These are phyloP conservation scores for Tylopilus sp. DNA, from an alignment of 768 basidiomycete genomes.

Conservation along the genomic window DNA sequence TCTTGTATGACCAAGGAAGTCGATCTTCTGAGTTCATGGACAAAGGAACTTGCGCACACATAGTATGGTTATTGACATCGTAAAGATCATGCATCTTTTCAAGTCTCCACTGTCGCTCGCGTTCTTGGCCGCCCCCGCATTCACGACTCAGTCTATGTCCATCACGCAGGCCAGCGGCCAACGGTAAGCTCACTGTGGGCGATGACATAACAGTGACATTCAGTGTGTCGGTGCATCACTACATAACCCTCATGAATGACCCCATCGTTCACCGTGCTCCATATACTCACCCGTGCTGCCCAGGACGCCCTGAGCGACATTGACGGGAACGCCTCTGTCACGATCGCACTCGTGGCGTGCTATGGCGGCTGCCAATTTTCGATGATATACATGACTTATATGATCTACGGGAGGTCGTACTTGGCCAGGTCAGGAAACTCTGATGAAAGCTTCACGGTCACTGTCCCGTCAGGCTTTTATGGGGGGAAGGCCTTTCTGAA, in stretches of 20 bases:
- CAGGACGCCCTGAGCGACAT: constrained; percentile 23
- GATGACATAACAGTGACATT: constrained; percentile 12
- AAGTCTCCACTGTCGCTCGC: constrained; percentile 14
- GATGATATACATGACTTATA: constrained; percentile 22
- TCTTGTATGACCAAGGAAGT: no score
- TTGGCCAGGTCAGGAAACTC: constrained; percentile 17
- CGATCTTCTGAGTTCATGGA: no score
- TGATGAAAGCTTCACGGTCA: constrained; percentile 33
- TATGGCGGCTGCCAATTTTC: constrained; percentile 20
- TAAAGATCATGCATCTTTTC: constrained; percentile 15
- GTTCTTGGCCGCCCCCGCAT: constrained; percentile 6
- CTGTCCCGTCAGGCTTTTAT: constrained; percentile 22
- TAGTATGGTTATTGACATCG: background rate
- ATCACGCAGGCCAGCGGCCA: constrained; percentile 8
- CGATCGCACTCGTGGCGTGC: constrained; percentile 29
- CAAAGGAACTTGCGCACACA: constrained; percentile 8
- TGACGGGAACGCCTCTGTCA: constrained; percentile 27
- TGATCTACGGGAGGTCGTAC: constrained; percentile 35
- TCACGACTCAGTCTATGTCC: constrained; percentile 12
- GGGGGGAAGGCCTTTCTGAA: constrained; percentile 33
- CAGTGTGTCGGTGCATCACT: constrained; percentile 14
- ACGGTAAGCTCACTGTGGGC: constrained; percentile 8
- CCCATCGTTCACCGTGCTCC: background rate
- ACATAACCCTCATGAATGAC: background rate
- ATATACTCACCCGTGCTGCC: background rate